Base-by-base conservation (phyloP, 306 rosid species). In the Trifolium fragiferum region DNA sequence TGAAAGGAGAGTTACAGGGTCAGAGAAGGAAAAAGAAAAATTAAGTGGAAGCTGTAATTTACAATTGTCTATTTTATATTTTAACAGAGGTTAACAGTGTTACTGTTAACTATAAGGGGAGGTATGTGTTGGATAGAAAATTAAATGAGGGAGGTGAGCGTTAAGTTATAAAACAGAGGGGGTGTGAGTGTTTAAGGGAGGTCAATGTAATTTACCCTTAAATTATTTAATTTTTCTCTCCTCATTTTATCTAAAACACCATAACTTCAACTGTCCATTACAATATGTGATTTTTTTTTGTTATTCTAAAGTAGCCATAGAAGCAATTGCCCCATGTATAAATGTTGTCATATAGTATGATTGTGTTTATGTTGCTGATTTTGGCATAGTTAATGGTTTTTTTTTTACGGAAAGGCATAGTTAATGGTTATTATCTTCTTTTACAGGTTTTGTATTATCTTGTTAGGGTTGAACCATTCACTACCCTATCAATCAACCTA, bases 401-500 rank as follows among this genome's bases (percentile, higher is more conserved):
- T 27, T 27, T 4, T 27, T 27, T 27, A 27, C 5, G 32, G 2
- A 27, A 27, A 27, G 16, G 27, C 74, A 8, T 59, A 49, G 38
- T 71, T 72, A 58, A 78, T 66, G 54, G 35, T 60, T 69, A 30
- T 66, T 81, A 33, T 80, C 77, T 66, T 68, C 68, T 76, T 74
- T 85, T 86, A 59, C 95, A 94, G 99, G 97, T 94, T 69, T 79
- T 94, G 68, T 81, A 94, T 85, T 94, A 94, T 86, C 97, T 94
- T 80, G 86, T 91, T 83, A 89, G 99, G 82, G 93, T 90, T 54
- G 99, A 94, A 85, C 99, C 99, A 49, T 92, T 92, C 82, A 94
- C 99, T 20, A 89, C 99, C 81, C 96, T 94, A 46, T 85, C 93
- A 33, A 94, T 94, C 81, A 95, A 94, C 82, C 84, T 94, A 79